Conservation (phyloP, 805 yeast species). For the Teunomyces panamensis region DNA sequence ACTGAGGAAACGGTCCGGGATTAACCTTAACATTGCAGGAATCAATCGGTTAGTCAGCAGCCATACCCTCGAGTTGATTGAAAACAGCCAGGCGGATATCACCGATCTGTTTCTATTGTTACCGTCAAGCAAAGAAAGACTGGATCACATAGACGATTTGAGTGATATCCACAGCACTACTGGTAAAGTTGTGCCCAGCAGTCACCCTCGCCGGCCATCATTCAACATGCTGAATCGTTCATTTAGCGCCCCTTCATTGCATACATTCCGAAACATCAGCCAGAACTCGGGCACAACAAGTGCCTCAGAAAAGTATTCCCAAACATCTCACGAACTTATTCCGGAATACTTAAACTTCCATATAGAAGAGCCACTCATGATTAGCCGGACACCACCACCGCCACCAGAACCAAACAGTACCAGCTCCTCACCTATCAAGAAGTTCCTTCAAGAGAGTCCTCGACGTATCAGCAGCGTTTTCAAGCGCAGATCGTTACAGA, state of each 20-base stretch:
- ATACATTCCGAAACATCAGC: constrained; percentile 30
- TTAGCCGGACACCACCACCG: constrained; percentile 5
- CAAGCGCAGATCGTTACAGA: constrained; percentile 12
- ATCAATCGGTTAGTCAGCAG: constrained; percentile 18
- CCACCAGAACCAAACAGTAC: constrained; percentile 10
- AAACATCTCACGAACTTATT: not conserved
- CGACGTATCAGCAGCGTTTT: constrained; percentile 22
- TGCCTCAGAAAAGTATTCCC: not conserved
- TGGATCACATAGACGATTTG: constrained; percentile 26
- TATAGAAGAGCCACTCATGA: not conserved
- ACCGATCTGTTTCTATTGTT: not conserved
- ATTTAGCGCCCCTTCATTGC: constrained; percentile 40
- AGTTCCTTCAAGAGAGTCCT: constrained; percentile 29
- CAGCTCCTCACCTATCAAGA: constrained; percentile 32
- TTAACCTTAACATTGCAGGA: constrained; percentile 16
- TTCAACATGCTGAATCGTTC: constrained; percentile 24
- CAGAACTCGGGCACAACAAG: not conserved
- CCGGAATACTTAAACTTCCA: not conserved
- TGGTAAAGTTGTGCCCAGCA: not conserved
- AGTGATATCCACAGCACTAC: constrained; percentile 20
- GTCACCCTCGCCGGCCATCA: constrained; percentile 4
- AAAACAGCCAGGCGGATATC: not conserved
- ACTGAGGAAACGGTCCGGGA: constrained; percentile 20
- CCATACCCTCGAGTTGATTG: constrained; percentile 10
- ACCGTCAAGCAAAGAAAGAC: constrained; percentile 11